Percentiles rank a stretch among this genome's conserved stretches.
These are phyloP conservation scores for Thielaviopsis ethacetica DNA, from an alignment of 2,329 filamentous ascomycete species.

Conservation along the genomic window DNA sequence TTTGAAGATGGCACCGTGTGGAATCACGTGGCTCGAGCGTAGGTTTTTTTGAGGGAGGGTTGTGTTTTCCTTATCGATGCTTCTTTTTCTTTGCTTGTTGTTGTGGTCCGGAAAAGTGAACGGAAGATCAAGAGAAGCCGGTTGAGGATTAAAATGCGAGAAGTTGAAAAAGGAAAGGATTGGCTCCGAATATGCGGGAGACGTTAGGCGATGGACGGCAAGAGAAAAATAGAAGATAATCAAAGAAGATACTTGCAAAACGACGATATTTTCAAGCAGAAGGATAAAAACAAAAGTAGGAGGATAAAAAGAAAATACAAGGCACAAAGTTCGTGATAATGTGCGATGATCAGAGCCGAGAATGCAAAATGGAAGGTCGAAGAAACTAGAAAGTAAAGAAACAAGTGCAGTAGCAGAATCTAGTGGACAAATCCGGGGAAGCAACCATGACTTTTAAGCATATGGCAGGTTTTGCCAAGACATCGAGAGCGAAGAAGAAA, in stretches of 20 bases:
- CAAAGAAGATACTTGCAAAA: neutral
- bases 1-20: neutral
- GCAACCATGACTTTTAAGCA: slow-evolving; percentile 10
- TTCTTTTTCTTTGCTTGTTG: neutral
- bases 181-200: neutral
- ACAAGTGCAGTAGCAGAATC: neutral
- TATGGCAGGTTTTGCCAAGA: slow-evolving; percentile 9
- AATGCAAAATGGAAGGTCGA: neutral
- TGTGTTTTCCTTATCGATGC: neutral
- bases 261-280: neutral
- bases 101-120: neutral
- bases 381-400: neutral
- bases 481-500: neutral
- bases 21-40: neutral
- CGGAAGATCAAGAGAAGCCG: neutral
- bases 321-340: neutral
- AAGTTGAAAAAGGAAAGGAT: neutral
- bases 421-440: slow-evolving; percentile 7
- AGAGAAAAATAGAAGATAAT: neutral
- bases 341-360: neutral
- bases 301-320: neutral
- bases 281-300: neutral
- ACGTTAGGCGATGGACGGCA: neutral
- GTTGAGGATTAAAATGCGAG: neutral
- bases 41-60: neutral